Base-by-base conservation (phyloP, 169 alveolate genomes). In the Haemoproteus tartakovskyi region DNA sequence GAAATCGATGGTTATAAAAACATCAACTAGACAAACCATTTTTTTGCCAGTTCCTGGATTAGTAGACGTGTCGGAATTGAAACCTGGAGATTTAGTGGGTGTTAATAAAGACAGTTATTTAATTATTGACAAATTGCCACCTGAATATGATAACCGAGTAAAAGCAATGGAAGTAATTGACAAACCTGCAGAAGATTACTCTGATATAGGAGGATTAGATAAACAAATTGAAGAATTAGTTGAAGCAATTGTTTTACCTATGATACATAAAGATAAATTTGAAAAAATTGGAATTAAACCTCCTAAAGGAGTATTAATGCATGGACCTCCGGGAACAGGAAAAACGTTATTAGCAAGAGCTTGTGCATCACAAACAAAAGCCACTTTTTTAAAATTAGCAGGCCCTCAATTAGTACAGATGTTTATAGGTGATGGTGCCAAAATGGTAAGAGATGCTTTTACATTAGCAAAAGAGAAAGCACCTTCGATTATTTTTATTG, bases 381-480 rank as follows among this genome's bases (percentile, higher is more conserved):
- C 99, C 21, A 95, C 99, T 8, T 98, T 98, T 90, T 89, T 98
- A 62, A 95, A 97, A 67, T 89, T 98, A 37, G 99, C 99, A 1
- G 99, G 99, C 0, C 99, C 99, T 6, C 98, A 97, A 86, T 92
- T 97, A 22, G 99, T 97, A 8, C 98, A 98, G 85, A 97, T 97
- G 99, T 98, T 95, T 88, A 98, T 98, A 43, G 99, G 99, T 18
- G 99, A 98, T 78, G 99, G 99, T 5, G 99, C 99, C 14, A 96
- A 97, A 85, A 94, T 97, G 97, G 98, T 96, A 14, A 92, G 99
- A 79, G 99, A 98, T 79, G 99, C 99, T 11, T 98, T 98, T 78
- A 96, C 91, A 19, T 86, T 97, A 81, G 99, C 99, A 0, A 94
- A 96, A 87, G 99, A 97, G 90, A 97, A 98, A 85, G 97, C 99